Conservation (phyloP, 352 stramenopile genomes). For the Blastocystis sp. region DNA sequence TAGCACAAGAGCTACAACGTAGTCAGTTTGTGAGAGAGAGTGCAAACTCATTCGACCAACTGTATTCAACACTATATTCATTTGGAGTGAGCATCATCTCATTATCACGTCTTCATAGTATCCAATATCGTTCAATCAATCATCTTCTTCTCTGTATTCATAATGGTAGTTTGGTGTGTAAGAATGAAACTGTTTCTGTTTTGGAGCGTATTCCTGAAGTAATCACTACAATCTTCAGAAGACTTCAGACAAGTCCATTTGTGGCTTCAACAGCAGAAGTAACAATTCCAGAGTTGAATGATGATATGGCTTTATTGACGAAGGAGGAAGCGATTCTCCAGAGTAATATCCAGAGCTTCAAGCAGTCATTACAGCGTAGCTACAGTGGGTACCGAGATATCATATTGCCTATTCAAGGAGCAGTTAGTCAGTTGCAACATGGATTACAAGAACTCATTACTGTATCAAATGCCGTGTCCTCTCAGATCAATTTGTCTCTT, state of each 20-base stretch:
- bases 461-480: background rate
- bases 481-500: conserved; percentile 38
- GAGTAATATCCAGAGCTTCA: conserved; percentile 73
- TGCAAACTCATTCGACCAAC: conserved; percentile 39
- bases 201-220: background rate
- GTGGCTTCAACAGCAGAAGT: background rate
- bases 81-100: conserved; percentile 15
- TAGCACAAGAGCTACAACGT: background rate
- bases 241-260: background rate
- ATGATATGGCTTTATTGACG: conserved; percentile 65
- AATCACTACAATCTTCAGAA: background rate
- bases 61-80: conserved; percentile 40
- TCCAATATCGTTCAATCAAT: background rate
- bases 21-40: conserved; percentile 10
- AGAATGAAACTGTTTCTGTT: background rate
- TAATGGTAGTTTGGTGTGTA: background rate
- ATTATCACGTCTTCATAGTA: background rate
- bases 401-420: conserved; percentile 72
- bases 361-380: conserved; percentile 68
- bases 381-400: conserved; percentile 77
- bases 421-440: conserved; percentile 78
- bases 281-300: too few species aligned
- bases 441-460: conserved; percentile 72
- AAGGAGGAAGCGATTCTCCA: conserved; percentile 79
- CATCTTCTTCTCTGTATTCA: background rate